A percentile compares a stretch with the other conserved stretches of the same genome.
Conservation (phyloP, 345 rosid genomes). For the Brassica cretica region DNA sequence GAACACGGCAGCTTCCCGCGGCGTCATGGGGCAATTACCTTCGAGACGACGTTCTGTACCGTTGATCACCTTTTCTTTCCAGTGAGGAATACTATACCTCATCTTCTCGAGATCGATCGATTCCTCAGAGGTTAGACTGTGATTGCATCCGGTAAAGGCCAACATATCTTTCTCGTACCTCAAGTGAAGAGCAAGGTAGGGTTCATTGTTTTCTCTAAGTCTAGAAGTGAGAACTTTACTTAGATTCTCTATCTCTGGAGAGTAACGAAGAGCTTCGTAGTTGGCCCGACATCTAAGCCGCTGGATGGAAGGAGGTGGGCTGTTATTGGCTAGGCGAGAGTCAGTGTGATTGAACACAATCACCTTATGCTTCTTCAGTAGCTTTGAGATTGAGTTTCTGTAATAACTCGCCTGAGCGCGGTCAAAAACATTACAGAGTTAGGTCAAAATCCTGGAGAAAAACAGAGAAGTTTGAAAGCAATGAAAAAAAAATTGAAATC, state of each 20-base stretch:
- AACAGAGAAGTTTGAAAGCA: neutral
- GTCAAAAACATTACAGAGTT: constrained; percentile 24
- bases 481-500: neutral
- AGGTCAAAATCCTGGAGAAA: neutral
- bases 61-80: constrained; percentile 67
- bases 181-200: constrained; percentile 68
- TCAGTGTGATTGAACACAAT: constrained; percentile 60
- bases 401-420: constrained; percentile 56
- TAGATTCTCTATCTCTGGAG: constrained; percentile 47
- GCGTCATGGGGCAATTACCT: constrained; percentile 75
- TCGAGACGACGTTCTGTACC: constrained; percentile 42
- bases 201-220: constrained; percentile 44
- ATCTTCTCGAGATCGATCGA: constrained; percentile 43
- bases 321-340: constrained; percentile 73
- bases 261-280: constrained; percentile 62
- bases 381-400: constrained; percentile 40
- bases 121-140: constrained; percentile 56
- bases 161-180: constrained; percentile 90
- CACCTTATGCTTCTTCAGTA: constrained; percentile 53
- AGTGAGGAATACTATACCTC: constrained; percentile 50
- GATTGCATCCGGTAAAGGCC: constrained; percentile 75
- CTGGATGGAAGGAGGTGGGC: constrained; percentile 54
- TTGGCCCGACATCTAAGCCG: constrained; percentile 68
- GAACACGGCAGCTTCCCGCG: constrained; percentile 64
- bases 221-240: constrained; percentile 52